Evolutionary conservation across 2,329 filamentous ascomycete genomes (phyloP).

Genomic region (Pseudopyricularia javanii): DNA sequence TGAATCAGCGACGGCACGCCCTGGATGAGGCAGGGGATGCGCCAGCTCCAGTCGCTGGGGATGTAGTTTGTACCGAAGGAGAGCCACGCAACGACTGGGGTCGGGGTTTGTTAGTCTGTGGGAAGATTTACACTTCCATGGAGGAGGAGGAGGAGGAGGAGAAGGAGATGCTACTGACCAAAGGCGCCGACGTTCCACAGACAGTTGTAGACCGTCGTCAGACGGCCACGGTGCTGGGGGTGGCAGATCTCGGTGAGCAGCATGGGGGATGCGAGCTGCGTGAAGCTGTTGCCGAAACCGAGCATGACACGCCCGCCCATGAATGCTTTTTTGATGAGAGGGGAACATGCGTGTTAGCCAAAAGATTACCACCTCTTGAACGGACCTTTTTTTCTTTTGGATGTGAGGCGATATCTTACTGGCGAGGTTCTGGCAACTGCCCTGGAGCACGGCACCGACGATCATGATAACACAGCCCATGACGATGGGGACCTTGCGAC

Average conservation of each 20-base stretch:
- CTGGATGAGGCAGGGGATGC: slow-evolving; percentile 8
- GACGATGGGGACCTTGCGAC: slow-evolving; percentile 38
- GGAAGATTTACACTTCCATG: not conserved
- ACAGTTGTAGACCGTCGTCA: slow-evolving; percentile 11
- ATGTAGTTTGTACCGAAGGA: slow-evolving; percentile 8
- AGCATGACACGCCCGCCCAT: slow-evolving; percentile 26
- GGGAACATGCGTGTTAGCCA: not conserved
- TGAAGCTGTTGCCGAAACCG: slow-evolving; percentile 2
- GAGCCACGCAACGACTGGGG: slow-evolving; percentile 7
- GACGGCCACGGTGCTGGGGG: slow-evolving; percentile 18
- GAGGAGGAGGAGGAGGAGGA: too few species aligned
- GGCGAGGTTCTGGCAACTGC: slow-evolving; percentile 28
- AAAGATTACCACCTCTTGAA: not conserved
- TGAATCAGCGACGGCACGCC: slow-evolving; percentile 8
- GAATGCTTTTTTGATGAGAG: slow-evolving; percentile 23
- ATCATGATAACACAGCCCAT: slow-evolving; percentile 43
- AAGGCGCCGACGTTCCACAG: slow-evolving; percentile 3
- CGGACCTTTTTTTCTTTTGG: not conserved
- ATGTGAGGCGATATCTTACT: slow-evolving; percentile 9
- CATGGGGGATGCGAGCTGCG: slow-evolving; percentile 21
- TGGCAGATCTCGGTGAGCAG: slow-evolving; percentile 25
- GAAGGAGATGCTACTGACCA: not conserved
- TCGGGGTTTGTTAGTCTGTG: slow-evolving; percentile 23
- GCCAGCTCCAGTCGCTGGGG: slow-evolving; percentile 7
- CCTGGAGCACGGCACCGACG: slow-evolving; percentile 43